Evolutionary conservation across 139 green algal genomes (phyloP).

Genomic region (Picochlorum sp.): DNA sequence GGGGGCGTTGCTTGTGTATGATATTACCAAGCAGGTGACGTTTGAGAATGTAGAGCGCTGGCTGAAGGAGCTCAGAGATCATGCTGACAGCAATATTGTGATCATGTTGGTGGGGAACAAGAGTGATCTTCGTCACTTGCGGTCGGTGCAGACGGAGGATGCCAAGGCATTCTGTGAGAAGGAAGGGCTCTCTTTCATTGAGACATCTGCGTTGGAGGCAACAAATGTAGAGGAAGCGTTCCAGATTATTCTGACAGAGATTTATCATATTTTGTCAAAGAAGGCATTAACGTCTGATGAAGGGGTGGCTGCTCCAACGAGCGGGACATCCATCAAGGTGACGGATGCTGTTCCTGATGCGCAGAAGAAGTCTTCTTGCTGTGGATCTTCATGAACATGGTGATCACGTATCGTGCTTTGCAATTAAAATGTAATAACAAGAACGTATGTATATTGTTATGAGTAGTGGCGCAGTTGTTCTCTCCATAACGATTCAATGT

Average conservation of each 20-base stretch:
- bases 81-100: constrained; percentile 97
- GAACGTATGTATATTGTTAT: not conserved
- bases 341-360: constrained; percentile 33
- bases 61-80: constrained; percentile 97
- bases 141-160: constrained; percentile 86
- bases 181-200: constrained; percentile 94
- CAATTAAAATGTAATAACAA: not conserved
- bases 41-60: constrained; percentile 98
- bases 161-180: constrained; percentile 81
- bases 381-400: constrained; percentile 4
- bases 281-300: constrained; percentile 57
- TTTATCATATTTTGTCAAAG: constrained; percentile 97
- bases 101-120: constrained; percentile 99
- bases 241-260: constrained; percentile 93
- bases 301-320: constrained; percentile 22
- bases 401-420: not conserved
- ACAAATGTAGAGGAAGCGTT: constrained; percentile 98
- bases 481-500: not conserved
- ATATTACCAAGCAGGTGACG: constrained; percentile 97
- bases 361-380: constrained; percentile 46
- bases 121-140: constrained; percentile 90
- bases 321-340: constrained; percentile 41
- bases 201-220: constrained; percentile 94
- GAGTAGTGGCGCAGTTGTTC: not conserved
- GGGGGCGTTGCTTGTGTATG: constrained; percentile 95